phyloP scores from a whole-genome alignment of 2,329 filamentous ascomycete species.

The Elsinoe ampelina region DNA sequence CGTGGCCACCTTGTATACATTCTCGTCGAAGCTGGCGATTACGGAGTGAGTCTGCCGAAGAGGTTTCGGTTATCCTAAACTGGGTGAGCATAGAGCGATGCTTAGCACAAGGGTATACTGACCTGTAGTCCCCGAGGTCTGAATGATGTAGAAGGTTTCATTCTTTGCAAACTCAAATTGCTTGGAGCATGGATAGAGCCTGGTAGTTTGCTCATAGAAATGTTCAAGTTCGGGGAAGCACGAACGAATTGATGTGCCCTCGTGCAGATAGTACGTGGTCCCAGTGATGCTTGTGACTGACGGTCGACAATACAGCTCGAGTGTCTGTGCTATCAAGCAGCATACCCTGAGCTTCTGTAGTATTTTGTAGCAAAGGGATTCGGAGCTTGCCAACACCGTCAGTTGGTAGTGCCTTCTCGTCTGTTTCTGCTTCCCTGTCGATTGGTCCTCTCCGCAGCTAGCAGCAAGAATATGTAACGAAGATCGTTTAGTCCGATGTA shows the following conservation, averaged over 20 bases:
- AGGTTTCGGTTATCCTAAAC: slow-evolving; percentile 6
- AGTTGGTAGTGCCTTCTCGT: neutral
- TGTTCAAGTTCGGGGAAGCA: slow-evolving; percentile 15
- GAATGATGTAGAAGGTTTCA: neutral
- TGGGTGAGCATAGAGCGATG: too few relatives aligned
- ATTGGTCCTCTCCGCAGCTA: slow-evolving; percentile 15
- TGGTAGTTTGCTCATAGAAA: neutral
- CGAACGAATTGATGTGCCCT: neutral
- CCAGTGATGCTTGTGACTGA: slow-evolving; percentile 8
- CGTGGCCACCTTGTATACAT: neutral
- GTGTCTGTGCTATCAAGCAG: slow-evolving; percentile 11
- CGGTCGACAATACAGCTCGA: slow-evolving; percentile 8
- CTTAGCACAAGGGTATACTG: neutral
- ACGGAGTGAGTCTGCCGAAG: neutral
- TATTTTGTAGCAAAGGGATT: slow-evolving; percentile 15
- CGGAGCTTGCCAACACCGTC: neutral
- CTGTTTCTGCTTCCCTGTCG: neutral
- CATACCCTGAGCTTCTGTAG: slow-evolving; percentile 14
- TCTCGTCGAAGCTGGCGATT: neutral
- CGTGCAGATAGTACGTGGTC: neutral
- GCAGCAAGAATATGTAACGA: slow-evolving; percentile 14
- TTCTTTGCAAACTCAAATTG: neutral
- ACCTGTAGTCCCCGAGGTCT: slow-evolving; percentile 16
- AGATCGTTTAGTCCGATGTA: slow-evolving; percentile 18
- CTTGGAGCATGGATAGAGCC: neutral